These are phyloP conservation scores for Hypomyces perniciosus DNA, from an alignment of 2,329 filamentous ascomycete genomes.

Conservation along the genomic window DNA sequence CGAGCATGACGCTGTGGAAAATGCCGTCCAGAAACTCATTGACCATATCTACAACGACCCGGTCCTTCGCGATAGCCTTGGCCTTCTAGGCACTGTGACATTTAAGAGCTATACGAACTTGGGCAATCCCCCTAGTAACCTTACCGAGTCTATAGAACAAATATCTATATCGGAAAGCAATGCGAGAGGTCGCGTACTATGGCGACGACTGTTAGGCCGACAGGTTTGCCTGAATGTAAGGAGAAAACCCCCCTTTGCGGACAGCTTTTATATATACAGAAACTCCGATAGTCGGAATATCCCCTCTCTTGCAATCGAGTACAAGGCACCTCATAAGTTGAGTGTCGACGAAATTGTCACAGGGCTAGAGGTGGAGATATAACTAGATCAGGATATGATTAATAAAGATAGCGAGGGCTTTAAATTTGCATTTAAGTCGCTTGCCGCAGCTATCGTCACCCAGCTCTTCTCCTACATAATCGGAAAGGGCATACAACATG, in stretches of 20 bases:
- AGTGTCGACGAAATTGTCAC: constrained; percentile 22
- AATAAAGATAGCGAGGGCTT: constrained; percentile 26
- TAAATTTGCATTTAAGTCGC: constrained; percentile 22
- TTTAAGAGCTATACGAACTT: background rate
- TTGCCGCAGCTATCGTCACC: constrained; percentile 31
- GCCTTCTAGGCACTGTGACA: constrained; percentile 25
- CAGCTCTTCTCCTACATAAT: constrained; percentile 37
- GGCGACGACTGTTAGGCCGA: constrained; percentile 16
- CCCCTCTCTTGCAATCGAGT: constrained; percentile 29
- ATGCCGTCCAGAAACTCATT: constrained; percentile 29
- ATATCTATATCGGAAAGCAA: background rate
- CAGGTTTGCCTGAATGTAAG: constrained; percentile 1
- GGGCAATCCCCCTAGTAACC: background rate
- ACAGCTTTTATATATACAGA: constrained; percentile 26
- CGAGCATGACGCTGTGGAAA: constrained; percentile 30
- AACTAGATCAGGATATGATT: constrained; percentile 27
- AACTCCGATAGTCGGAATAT: constrained; percentile 10
- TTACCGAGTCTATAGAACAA: background rate
- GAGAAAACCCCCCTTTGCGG: constrained; percentile 22
- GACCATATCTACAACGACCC: constrained; percentile 22
- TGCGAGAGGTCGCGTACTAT: background rate
- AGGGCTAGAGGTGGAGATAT: constrained; percentile 26
- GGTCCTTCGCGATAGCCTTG: constrained; percentile 22
- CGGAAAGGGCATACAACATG: constrained; percentile 28
- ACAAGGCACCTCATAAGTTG: constrained; percentile 34